Conservation (phyloP, 345 rosid genomes). For the Trapa incisa region DNA sequence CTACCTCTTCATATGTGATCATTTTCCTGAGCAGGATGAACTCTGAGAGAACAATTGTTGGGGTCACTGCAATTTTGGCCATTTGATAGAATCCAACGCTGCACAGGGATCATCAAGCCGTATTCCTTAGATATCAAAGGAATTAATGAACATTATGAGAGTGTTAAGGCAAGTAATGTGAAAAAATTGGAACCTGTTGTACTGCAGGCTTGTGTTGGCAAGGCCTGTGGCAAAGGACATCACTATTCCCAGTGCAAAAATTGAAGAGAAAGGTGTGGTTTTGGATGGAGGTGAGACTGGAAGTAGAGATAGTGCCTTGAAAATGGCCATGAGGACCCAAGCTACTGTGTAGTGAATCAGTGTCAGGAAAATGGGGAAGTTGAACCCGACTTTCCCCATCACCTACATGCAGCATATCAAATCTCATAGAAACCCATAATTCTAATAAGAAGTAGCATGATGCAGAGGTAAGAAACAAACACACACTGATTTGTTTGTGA, state of each 20-base stretch:
- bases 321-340: slow-evolving; percentile 74
- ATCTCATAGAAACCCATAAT: background rate
- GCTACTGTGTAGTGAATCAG: slow-evolving; percentile 66
- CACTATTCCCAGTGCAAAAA: slow-evolving; percentile 64
- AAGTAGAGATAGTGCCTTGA: slow-evolving; percentile 54
- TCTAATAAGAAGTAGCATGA: background rate
- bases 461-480: background rate
- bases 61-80: slow-evolving; percentile 97
- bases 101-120: slow-evolving; percentile 10
- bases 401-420: slow-evolving; percentile 30
- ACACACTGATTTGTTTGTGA: slow-evolving; percentile 65
- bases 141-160: background rate
- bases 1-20: slow-evolving; percentile 53
- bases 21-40: slow-evolving; percentile 56
- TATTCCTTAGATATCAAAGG: background rate
- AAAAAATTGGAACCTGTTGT: slow-evolving; percentile 49
- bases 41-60: slow-evolving; percentile 80
- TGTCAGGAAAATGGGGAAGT: slow-evolving; percentile 72
- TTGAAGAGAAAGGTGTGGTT: slow-evolving; percentile 71
- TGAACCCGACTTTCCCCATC: slow-evolving; percentile 78
- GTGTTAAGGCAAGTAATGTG: background rate
- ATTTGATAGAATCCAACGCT: slow-evolving; percentile 96
- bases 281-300: slow-evolving; percentile 80
- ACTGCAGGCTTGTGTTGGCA: slow-evolving; percentile 81
- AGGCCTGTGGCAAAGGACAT: slow-evolving; percentile 97